Conservation (phyloP, 768 basidiomycete genomes). For the Termitomyces sp. region DNA sequence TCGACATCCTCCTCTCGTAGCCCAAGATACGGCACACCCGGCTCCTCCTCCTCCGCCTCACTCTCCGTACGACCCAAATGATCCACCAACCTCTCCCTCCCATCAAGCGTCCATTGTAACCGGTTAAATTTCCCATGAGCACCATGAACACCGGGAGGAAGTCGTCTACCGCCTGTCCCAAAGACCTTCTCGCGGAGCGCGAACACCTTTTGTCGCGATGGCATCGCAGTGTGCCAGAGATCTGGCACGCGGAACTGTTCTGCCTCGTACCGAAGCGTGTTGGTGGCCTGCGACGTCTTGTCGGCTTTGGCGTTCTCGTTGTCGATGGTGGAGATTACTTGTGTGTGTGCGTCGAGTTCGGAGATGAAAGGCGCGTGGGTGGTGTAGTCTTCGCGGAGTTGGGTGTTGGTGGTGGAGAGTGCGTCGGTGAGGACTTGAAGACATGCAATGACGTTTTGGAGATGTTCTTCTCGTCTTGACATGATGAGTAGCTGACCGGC, state of each 20-base stretch:
- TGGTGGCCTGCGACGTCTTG: slow-evolving; percentile 55
- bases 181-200: slow-evolving; percentile 66
- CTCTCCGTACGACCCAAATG: slow-evolving; percentile 67
- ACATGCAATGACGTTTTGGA: slow-evolving; percentile 59
- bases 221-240: slow-evolving; percentile 63
- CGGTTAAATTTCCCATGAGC: slow-evolving; percentile 61
- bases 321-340: slow-evolving; percentile 50
- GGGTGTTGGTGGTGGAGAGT: slow-evolving; percentile 51
- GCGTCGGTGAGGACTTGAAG: slow-evolving; percentile 53
- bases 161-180: slow-evolving; percentile 50
- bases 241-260: slow-evolving; percentile 64
- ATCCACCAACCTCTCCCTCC: slow-evolving; percentile 60
- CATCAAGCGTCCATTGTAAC: slow-evolving; percentile 70
- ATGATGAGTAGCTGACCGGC: slow-evolving; percentile 68
- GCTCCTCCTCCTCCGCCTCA: slow-evolving; percentile 70
- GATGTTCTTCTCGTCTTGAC: slow-evolving; percentile 62
- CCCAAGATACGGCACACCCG: slow-evolving; percentile 23
- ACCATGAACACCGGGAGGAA: slow-evolving; percentile 48
- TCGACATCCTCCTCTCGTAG: slow-evolving; percentile 39
- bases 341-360: slow-evolving; percentile 42
- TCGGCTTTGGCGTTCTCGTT: slow-evolving; percentile 45
- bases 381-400: slow-evolving; percentile 58
- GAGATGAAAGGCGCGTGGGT: slow-evolving; percentile 44
- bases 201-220: slow-evolving; percentile 60
- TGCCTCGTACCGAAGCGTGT: slow-evolving; percentile 66